Evolutionary conservation across 192 early-diverging fungal genomes (phyloP).

Genomic region (Podochytrium sp.): DNA sequence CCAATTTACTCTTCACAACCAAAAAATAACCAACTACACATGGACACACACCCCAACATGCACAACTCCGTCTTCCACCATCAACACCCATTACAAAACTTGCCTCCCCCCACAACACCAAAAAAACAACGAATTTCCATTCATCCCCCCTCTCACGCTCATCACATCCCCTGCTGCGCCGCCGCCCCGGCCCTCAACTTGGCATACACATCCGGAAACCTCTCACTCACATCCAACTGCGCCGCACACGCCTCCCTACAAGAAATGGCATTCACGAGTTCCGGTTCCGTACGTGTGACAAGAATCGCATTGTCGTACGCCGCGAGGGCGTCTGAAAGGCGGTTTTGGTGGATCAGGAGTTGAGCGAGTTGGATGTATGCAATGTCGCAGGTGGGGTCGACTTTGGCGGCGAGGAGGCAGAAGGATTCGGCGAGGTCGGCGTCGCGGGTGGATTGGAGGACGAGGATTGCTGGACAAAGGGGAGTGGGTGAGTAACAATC

Average conservation of each 20-base stretch:
- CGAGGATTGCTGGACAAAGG: constrained; percentile 50
- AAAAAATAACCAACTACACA: too few relatives aligned
- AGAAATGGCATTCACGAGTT: constrained; percentile 79
- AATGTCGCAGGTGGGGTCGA: constrained; percentile 95
- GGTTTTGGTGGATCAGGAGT: constrained; percentile 65
- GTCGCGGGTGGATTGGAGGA: constrained; percentile 78
- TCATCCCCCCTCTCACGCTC: too few relatives aligned
- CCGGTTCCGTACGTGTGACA: constrained; percentile 86
- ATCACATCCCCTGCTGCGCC: too few relatives aligned
- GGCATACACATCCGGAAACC: constrained; percentile 32
- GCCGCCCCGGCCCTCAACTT: constrained; percentile 14
- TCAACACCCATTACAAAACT: too few relatives aligned
- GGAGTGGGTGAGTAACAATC: neutral
- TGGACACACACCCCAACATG: too few relatives aligned
- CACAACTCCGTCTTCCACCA: too few relatives aligned
- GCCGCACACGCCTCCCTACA: constrained; percentile 46
- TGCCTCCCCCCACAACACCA: too few relatives aligned
- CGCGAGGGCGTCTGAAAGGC: constrained; percentile 80
- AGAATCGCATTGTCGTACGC: constrained; percentile 80
- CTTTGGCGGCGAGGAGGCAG: constrained; percentile 81
- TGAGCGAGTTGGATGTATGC: constrained; percentile 84
- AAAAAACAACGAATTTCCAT: too few relatives aligned
- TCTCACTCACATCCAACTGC: constrained; percentile 23
- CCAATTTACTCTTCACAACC: too few relatives aligned
- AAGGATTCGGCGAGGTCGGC: constrained; percentile 72